Evolutionary conservation across 805 yeast genomes (phyloP), one percentile per base, ranked within the genome.

Genomic region (Teunomyces tritomae): DNA sequence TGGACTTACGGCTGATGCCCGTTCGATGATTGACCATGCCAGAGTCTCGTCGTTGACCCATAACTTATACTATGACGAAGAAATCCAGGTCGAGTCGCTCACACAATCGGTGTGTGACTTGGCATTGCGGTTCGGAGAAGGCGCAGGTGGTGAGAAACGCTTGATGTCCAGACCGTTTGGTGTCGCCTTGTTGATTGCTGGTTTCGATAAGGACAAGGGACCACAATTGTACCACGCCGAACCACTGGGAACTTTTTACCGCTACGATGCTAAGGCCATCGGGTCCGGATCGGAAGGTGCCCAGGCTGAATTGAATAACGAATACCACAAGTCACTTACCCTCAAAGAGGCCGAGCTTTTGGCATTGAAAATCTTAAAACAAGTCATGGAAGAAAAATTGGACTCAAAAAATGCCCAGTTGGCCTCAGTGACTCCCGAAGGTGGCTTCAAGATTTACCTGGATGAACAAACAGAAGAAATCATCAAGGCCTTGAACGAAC

Each of bases 271-370:
- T 27, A 95, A 94, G 72, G 99, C 99, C 9, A 94, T 95, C 61
- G 99, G 99, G 10, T 88, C 97, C 1, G 99, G 99, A 16, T 87
- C 96, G 11, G 99, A 94, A 71, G 99, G 99, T 54, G 99, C 99
- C 1, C 99, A 95, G 71, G 86, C 97, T 1, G 99, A 94, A 68
- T 77, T 94, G 63, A 97, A 91, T 68, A 92, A 91, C 62, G 97
- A 94, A 71, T 94, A 94, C 72, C 98, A 92, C 71, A 85, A 85
- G 56, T 88, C 96, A 16, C 77, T 94, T 59, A 89, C 97, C 10
- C 74, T 94, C 57, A 82, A 84, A 56, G 99, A 95, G 65, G 99
- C 98, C 7, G 98, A 94, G 75, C 70, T 87, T 37, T 76, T 94
- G 63, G 85, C 91, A 5, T 78, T 94, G 63, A 91, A 90, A 73